These are phyloP conservation scores for Mucor saturninus DNA, from an alignment of 371 early-diverging fungal species.

Conservation along the genomic window DNA sequence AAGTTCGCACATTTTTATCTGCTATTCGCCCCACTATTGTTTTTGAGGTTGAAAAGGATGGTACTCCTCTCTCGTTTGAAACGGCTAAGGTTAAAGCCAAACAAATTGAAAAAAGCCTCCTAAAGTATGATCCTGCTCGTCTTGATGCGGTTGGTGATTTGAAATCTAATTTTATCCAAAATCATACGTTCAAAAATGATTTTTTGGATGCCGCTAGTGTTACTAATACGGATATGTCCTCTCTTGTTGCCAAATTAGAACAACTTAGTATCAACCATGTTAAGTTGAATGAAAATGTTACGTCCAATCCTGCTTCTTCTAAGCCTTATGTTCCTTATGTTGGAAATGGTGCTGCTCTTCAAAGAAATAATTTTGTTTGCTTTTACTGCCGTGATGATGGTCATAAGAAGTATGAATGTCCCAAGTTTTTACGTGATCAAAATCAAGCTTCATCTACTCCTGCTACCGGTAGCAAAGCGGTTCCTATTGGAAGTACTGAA, in stretches of 20 bases:
- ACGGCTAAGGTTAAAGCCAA: constrained; percentile 4
- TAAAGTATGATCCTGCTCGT: background rate
- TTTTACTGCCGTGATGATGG: background rate
- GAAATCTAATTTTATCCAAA: background rate
- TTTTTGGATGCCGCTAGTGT: background rate
- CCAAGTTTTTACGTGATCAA: background rate
- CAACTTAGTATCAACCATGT: constrained; percentile 18
- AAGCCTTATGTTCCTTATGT: background rate
- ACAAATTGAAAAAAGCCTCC: constrained; percentile 2
- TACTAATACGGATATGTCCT: background rate
- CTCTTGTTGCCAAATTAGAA: constrained; percentile 8
- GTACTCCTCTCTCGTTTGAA: background rate
- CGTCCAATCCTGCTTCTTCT: background rate
- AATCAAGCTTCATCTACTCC: background rate
- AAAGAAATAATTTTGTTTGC: background rate
- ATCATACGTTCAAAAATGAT: background rate
- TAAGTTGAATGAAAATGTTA: background rate
- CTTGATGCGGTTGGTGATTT: background rate
- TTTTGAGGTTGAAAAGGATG: constrained; percentile 17
- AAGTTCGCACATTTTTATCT: constrained; percentile 17
- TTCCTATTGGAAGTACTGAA: background rate
- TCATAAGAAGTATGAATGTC: constrained; percentile 1
- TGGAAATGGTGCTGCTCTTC: too few relatives aligned
- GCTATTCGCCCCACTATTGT: constrained; percentile 12
- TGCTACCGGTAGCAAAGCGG: constrained; percentile 2